Evolutionary conservation across 2,329 filamentous ascomycete species (phyloP).

Genomic region (Alternaria ventricosa): DNA sequence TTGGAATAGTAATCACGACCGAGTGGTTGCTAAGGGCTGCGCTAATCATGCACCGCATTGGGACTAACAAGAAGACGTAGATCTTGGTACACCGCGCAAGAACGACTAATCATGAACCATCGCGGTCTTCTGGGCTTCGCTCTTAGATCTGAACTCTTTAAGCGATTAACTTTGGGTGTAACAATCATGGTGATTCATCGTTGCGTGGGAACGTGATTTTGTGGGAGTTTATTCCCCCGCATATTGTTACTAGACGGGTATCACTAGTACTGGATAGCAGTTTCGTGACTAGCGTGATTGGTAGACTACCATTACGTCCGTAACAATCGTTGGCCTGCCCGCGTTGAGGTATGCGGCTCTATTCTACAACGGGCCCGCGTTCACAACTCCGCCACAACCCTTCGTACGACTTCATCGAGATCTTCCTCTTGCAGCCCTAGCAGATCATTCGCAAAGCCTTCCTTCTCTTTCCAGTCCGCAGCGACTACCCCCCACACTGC

Average conservation of each 20-base stretch:
- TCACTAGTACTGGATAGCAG: not conserved
- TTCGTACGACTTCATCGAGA: conserved; percentile 37
- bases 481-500: conserved; percentile 45
- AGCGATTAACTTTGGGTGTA: not conserved
- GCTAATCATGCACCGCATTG: not conserved
- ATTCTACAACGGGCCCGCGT: not conserved
- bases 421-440: conserved; percentile 42
- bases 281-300: not conserved
- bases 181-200: not conserved
- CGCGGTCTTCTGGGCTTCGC: not conserved
- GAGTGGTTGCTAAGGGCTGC: not conserved
- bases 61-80: not conserved
- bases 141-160: not conserved
- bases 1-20: not conserved
- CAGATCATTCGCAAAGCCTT: conserved; percentile 41
- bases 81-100: not conserved
- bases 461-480: conserved; percentile 40
- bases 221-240: not conserved
- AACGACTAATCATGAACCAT: not conserved
- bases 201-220: not conserved
- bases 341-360: not conserved
- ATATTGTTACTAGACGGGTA: not conserved
- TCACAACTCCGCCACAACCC: conserved; percentile 25
- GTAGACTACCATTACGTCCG: not conserved
- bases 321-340: not conserved